A percentile compares a stretch with the other conserved stretches of the same genome.
Conservation (phyloP, 129 eudicot genomes). For the Flaveria robusta region DNA sequence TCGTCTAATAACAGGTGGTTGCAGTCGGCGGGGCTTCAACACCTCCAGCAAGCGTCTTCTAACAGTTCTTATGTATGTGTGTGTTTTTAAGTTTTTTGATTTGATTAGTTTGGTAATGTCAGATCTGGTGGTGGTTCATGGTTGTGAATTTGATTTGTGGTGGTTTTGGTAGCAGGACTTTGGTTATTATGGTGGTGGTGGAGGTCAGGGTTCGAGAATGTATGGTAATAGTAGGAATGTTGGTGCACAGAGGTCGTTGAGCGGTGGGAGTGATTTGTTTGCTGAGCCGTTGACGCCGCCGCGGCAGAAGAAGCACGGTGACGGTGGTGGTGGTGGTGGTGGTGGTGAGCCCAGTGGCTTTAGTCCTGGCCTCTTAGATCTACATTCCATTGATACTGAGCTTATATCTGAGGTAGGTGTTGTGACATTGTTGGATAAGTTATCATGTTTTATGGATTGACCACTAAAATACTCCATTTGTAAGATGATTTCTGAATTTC, state of each 20-base stretch:
- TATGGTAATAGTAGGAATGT: constrained; percentile 45
- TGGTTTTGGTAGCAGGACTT: constrained; percentile 52
- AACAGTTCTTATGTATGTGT: constrained; percentile 52
- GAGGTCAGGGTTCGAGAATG: constrained; percentile 67
- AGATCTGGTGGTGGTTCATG: constrained; percentile 39
- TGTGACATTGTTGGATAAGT: constrained; percentile 9
- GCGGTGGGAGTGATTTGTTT: constrained; percentile 69
- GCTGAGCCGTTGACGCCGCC: constrained; percentile 84
- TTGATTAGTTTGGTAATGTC: neutral
- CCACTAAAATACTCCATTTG: neutral
- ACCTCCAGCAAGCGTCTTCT: constrained; percentile 65
- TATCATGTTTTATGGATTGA: constrained; percentile 9
- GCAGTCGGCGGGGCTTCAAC: constrained; percentile 92
- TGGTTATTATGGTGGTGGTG: constrained; percentile 77
- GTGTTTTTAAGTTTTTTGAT: neutral
- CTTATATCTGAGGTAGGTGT: constrained; percentile 73
- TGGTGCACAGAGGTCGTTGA: constrained; percentile 52
- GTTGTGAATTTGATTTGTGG: constrained; percentile 21
- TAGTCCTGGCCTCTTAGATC: constrained; percentile 97
- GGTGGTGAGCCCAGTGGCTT: constrained; percentile 56
- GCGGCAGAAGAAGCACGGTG: constrained; percentile 52
- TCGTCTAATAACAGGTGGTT: constrained; percentile 84
- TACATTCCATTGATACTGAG: constrained; percentile 92
- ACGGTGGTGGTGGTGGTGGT: constrained; percentile 39
- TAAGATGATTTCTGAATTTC: neutral